A percentile compares a stretch with the other conserved stretches of the same genome.
These are phyloP conservation scores for Myriosclerotinia scirpicola DNA, from an alignment of 2,329 filamentous ascomycete genomes.

Conservation along the genomic window DNA sequence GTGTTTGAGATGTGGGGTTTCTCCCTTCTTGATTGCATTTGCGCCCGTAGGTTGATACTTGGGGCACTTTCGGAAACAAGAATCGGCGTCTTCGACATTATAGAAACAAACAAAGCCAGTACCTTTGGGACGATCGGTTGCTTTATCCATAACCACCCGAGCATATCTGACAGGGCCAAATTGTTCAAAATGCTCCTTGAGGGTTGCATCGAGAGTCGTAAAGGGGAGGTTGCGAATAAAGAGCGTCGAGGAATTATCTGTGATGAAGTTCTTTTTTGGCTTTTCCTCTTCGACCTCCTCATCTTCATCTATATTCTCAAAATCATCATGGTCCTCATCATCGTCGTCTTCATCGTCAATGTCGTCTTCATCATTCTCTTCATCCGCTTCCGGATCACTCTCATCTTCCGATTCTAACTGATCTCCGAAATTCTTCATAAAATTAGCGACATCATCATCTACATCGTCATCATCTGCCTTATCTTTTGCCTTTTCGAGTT, in stretches of 20 bases:
- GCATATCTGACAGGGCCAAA: slow-evolving; percentile 92
- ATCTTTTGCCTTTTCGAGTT: slow-evolving; percentile 38
- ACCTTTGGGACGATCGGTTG: slow-evolving; percentile 82
- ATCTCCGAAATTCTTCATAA: slow-evolving; percentile 40
- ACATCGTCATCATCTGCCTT: slow-evolving; percentile 32
- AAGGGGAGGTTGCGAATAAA: slow-evolving; percentile 96
- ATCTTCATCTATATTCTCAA: slow-evolving; percentile 43
- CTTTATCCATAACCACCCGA: slow-evolving; percentile 82
- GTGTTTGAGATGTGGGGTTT: slow-evolving; percentile 57
- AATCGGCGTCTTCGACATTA: slow-evolving; percentile 69
- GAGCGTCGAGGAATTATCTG: slow-evolving; percentile 72
- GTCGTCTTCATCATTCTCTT: slow-evolving; percentile 40
- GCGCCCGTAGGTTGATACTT: slow-evolving; percentile 49
- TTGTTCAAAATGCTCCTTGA: slow-evolving; percentile 81
- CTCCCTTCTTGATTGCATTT: slow-evolving; percentile 39
- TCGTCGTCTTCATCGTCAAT: slow-evolving; percentile 44
- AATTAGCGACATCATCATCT: slow-evolving; percentile 43
- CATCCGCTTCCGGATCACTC: slow-evolving; percentile 37
- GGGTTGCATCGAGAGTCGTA: slow-evolving; percentile 75
- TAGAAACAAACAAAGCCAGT: slow-evolving; percentile 96
- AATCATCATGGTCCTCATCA: slow-evolving; percentile 49
- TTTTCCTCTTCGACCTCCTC: slow-evolving; percentile 44
- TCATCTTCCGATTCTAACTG: slow-evolving; percentile 44
- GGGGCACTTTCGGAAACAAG: slow-evolving; percentile 75
- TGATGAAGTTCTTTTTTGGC: slow-evolving; percentile 44